phyloP scores from a whole-genome alignment of 2,329 filamentous ascomycete genomes.

The Calonectria pseudoreteaudii region DNA sequence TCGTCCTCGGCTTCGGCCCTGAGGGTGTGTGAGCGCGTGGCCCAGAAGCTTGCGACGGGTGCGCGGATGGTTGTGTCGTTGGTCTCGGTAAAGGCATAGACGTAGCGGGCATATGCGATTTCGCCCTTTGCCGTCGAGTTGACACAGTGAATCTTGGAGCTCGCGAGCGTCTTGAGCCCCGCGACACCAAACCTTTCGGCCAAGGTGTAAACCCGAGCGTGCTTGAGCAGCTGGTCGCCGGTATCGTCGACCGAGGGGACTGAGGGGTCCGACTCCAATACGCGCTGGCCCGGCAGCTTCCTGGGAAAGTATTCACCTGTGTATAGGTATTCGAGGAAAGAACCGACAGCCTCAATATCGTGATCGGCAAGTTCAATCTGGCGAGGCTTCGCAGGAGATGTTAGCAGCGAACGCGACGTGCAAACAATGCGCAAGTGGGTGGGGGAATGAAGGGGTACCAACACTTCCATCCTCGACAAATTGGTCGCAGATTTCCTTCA shows the following conservation, averaged over 20 bases:
- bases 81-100: constrained; percentile 35
- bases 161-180: constrained; percentile 79
- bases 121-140: constrained; percentile 89
- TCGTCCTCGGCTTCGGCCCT: constrained; percentile 88
- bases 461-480: constrained; percentile 73
- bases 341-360: constrained; percentile 50
- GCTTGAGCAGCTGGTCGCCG: constrained; percentile 87
- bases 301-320: constrained; percentile 76
- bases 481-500: constrained; percentile 71
- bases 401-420: background rate
- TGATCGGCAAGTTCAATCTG: constrained; percentile 71
- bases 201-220: constrained; percentile 90
- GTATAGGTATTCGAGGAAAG: constrained; percentile 56
- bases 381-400: constrained; percentile 60
- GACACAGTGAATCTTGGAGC: constrained; percentile 92
- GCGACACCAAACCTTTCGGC: constrained; percentile 81
- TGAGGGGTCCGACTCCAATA: constrained; percentile 76
- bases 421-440: background rate
- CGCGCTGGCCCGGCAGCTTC: constrained; percentile 70
- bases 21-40: constrained; percentile 70
- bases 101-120: constrained; percentile 86
- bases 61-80: constrained; percentile 38
- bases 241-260: constrained; percentile 77
- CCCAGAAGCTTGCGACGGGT: constrained; percentile 42
- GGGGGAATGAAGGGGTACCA: constrained; percentile 45